Conservation (phyloP, 2,329 filamentous ascomycete species). For the Aureobasidium sp. region DNA sequence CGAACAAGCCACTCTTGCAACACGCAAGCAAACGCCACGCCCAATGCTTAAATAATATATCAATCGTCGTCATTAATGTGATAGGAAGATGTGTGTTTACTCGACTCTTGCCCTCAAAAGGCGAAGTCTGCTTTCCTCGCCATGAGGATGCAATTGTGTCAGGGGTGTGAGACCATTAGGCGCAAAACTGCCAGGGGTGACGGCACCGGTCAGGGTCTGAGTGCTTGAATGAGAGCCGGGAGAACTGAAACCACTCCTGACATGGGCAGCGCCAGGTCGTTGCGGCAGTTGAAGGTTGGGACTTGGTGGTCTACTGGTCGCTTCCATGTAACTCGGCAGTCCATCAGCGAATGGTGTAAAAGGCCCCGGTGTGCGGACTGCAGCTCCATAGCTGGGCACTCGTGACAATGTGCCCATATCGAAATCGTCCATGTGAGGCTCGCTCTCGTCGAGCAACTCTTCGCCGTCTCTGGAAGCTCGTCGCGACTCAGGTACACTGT, state of each 20-base stretch:
- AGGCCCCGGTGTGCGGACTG: conserved; percentile 38
- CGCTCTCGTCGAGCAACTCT: conserved; percentile 19
- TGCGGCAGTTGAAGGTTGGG: conserved; percentile 22
- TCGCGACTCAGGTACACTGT: conserved; percentile 27
- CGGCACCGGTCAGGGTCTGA: conserved; percentile 4
- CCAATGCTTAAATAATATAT: conserved; percentile 5
- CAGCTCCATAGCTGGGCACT: conserved; percentile 47
- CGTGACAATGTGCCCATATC: conserved; percentile 42
- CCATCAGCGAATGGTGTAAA: conserved; percentile 36
- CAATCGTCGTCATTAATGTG: neutral
- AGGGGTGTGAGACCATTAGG: conserved; percentile 1
- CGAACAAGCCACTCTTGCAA: neutral
- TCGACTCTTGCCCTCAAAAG: conserved; percentile 9
- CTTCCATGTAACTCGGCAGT: conserved; percentile 41
- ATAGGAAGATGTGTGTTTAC: neutral
- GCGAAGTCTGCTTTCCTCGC: conserved; percentile 7
- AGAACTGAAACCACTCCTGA: conserved; percentile 23
- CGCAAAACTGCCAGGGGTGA: neutral
- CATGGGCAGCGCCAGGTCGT: conserved; percentile 25
- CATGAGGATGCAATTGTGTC: conserved; percentile 3
- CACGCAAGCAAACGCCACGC: neutral
- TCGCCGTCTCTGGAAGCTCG: conserved; percentile 28
- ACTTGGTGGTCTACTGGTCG: conserved; percentile 38
- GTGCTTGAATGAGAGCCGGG: conserved; percentile 20
- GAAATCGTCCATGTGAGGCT: conserved; percentile 26